A percentile compares a stretch with the other conserved stretches of the same genome.
phyloP scores from a whole-genome alignment of 495 filamentous ascomycete genomes.

The Diplogelasinospora grovesii region DNA sequence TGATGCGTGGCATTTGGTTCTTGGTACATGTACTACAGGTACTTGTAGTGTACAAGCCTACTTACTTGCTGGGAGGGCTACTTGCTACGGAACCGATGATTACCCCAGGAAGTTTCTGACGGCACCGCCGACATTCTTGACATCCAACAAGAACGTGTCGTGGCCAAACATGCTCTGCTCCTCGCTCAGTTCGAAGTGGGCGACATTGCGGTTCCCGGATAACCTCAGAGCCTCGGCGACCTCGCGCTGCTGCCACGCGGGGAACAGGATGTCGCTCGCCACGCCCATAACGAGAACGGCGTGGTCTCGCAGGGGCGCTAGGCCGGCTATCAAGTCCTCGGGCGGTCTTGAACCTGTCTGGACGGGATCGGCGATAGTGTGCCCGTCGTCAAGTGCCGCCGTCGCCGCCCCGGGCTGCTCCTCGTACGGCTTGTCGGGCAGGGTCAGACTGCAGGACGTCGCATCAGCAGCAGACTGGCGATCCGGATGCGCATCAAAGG shows the following conservation, averaged over 20 bases:
- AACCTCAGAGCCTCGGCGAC: constrained; percentile 75
- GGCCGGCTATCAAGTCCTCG: constrained; percentile 69
- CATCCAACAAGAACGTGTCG: constrained; percentile 90
- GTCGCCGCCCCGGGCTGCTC: constrained; percentile 42
- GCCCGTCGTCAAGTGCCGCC: constrained; percentile 2
- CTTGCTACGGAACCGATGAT: too few species aligned
- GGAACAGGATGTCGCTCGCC: constrained; percentile 93
- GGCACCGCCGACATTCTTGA: constrained; percentile 82
- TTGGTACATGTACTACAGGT: too few species aligned
- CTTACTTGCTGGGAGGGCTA: too few species aligned
- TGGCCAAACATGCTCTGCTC: constrained; percentile 91
- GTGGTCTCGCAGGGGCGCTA: constrained; percentile 63
- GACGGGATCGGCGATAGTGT: background rate
- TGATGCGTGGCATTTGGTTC: too few species aligned
- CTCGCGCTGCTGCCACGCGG: constrained; percentile 96
- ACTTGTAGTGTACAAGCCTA: too few species aligned
- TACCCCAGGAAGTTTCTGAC: constrained; percentile 75
- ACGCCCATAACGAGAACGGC: constrained; percentile 87
- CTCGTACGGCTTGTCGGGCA: constrained; percentile 79
- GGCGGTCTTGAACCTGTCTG: constrained; percentile 41
- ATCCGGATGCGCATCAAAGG: constrained; percentile 14
- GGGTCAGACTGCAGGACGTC: constrained; percentile 73
- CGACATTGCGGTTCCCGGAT: constrained; percentile 70
- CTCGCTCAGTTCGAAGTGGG: constrained; percentile 85
- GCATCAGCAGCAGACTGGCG: constrained; percentile 29